phyloP scores from a whole-genome alignment of 495 filamentous ascomycete species.

The Aspergillus affinis region DNA sequence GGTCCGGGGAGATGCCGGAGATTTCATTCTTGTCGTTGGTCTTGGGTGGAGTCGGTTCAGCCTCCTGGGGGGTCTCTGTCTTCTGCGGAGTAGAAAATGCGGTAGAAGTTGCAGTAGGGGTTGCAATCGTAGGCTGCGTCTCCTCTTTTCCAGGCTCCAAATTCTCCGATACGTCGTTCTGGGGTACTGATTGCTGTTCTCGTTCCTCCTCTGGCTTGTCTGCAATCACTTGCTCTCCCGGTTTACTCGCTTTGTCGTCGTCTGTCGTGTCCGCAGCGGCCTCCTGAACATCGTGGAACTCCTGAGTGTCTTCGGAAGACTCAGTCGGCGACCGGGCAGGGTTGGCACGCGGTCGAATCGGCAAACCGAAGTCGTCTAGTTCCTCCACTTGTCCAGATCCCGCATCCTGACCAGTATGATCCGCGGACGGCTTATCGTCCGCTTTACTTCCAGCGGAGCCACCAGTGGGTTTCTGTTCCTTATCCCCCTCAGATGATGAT shows the following conservation, averaged over 20 bases:
- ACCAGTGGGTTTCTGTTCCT: conserved; percentile 22
- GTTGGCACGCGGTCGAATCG: conserved; percentile 34
- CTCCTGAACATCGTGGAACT: conserved; percentile 26
- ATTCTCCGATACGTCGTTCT: not conserved
- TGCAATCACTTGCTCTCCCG: conserved; percentile 6
- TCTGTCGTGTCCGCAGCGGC: not conserved
- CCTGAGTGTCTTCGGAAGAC: conserved; percentile 20
- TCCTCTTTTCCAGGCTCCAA: not conserved
- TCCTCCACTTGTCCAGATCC: conserved; percentile 17
- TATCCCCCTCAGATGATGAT: conserved; percentile 7
- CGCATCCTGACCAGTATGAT: conserved; percentile 6
- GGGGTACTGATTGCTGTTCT: conserved; percentile 4
- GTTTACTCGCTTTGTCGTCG: conserved; percentile 7
- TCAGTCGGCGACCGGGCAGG: conserved; percentile 18
- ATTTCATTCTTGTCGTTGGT: conserved; percentile 5
- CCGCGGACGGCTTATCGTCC: conserved; percentile 11
- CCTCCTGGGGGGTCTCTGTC: not conserved
- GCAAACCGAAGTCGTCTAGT: conserved; percentile 49
- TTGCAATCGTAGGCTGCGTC: not conserved
- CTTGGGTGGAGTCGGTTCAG: not conserved
- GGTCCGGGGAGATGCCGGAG: not conserved
- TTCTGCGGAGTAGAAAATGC: not conserved
- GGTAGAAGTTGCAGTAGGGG: not conserved
- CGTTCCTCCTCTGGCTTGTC: not conserved
- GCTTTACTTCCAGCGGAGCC: conserved; percentile 6